phyloP scores from a whole-genome alignment of 108 stramenopile species.

The Cylindrotheca fusiformis region DNA sequence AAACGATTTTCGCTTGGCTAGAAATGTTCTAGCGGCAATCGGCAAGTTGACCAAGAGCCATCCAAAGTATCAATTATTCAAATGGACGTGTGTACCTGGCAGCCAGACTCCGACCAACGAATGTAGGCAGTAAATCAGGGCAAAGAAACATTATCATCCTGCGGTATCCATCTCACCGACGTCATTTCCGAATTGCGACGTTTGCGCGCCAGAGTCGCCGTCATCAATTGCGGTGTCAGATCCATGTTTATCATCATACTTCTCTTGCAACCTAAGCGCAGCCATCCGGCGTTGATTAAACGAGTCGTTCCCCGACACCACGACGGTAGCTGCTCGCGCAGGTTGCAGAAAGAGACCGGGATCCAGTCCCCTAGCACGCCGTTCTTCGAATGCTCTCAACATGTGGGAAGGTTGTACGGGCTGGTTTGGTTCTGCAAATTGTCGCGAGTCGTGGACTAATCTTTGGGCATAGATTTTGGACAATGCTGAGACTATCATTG shows the following conservation, averaged over 20 bases:
- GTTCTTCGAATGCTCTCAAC: constrained; percentile 47
- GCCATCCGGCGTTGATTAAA: constrained; percentile 27
- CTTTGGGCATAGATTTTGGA: constrained; percentile 82
- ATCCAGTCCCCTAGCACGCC: constrained; percentile 61
- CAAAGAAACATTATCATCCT: too few species aligned
- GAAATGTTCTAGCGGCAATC: too few species aligned
- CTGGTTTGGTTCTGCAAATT: constrained; percentile 28
- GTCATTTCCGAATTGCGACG: too few species aligned
- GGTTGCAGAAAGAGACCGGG: constrained; percentile 73
- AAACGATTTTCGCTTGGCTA: too few species aligned
- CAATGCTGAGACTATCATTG: constrained; percentile 63
- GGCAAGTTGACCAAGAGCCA: too few species aligned
- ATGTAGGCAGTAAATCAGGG: too few species aligned
- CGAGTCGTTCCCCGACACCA: background rate
- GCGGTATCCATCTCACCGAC: too few species aligned
- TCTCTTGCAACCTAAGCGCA: constrained; percentile 56
- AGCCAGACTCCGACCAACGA: too few species aligned
- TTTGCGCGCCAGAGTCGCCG: too few species aligned
- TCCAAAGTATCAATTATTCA: too few species aligned
- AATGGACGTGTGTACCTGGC: too few species aligned
- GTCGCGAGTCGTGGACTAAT: constrained; percentile 63
- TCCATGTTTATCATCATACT: constrained; percentile 57
- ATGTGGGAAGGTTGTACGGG: constrained; percentile 60
- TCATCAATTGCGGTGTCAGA: too few species aligned
- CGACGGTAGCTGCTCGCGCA: background rate